phyloP scores from a whole-genome alignment of 371 early-diverging fungal genomes.

The Syncephalastrum contaminatum region DNA sequence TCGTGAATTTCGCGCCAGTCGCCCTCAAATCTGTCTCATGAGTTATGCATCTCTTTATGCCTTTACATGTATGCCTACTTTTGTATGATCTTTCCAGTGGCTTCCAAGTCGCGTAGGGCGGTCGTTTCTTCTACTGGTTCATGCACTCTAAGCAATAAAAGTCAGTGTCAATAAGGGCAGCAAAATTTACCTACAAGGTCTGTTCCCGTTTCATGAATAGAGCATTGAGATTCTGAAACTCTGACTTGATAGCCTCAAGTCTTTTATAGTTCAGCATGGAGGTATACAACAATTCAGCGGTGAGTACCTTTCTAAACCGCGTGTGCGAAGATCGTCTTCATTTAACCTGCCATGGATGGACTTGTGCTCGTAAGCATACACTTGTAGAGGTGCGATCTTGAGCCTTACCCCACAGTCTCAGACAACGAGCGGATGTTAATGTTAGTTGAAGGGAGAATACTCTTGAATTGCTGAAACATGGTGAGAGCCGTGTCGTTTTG shows the following conservation, averaged over 20 bases:
- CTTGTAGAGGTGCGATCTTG: neutral
- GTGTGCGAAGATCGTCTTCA: slow-evolving; percentile 30
- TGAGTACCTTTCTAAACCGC: slow-evolving; percentile 25
- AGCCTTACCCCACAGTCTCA: slow-evolving; percentile 37
- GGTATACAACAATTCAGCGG: neutral
- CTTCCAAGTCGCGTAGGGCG: slow-evolving; percentile 16
- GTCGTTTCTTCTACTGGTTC: slow-evolving; percentile 2
- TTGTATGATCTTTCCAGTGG: slow-evolving; percentile 25
- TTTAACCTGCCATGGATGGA: slow-evolving; percentile 13
- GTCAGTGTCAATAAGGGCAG: neutral
- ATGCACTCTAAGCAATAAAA: neutral
- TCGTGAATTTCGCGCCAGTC: slow-evolving; percentile 26
- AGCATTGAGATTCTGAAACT: slow-evolving; percentile 31
- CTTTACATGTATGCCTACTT: neutral
- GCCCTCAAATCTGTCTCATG: slow-evolving; percentile 11
- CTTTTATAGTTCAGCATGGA: slow-evolving; percentile 1
- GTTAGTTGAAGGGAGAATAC: slow-evolving; percentile 33
- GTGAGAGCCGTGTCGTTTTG: neutral
- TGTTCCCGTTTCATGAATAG: slow-evolving; percentile 21
- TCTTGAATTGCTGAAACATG: slow-evolving; percentile 52
- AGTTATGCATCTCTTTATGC: neutral
- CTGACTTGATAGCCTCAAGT: slow-evolving; percentile 29
- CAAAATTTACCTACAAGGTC: slow-evolving; percentile 14
- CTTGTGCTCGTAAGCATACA: neutral
- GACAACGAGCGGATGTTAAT: slow-evolving; percentile 36